Percentiles rank a stretch among this genome's conserved stretches.
Evolutionary conservation across 1,139 yeast species (phyloP).

Genomic region (Candida glucosophila): DNA sequence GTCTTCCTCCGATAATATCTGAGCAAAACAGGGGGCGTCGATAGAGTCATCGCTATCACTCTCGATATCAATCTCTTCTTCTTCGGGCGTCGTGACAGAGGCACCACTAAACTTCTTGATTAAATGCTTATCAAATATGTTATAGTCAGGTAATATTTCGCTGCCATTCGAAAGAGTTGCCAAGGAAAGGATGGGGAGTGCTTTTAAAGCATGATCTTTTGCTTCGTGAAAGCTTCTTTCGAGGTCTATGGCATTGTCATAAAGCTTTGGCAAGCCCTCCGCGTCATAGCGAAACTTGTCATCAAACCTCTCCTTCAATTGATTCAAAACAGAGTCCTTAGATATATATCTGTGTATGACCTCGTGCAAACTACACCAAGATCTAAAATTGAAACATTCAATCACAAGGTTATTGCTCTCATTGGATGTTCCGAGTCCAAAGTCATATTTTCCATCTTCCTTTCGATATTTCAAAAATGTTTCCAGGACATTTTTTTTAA

Average conservation of each 20-base stretch:
- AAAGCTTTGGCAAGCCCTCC: conserved; percentile 73
- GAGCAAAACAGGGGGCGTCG: conserved; percentile 36
- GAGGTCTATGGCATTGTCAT: conserved; percentile 68
- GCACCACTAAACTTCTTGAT: conserved; percentile 14
- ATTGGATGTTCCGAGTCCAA: conserved; percentile 50
- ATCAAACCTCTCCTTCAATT: conserved; percentile 68
- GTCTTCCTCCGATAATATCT: conserved; percentile 50
- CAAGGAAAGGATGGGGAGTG: conserved; percentile 51
- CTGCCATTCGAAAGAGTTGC: conserved; percentile 48
- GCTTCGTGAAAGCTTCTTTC: conserved; percentile 58
- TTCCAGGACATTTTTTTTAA: conserved; percentile 30
- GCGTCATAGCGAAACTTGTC: conserved; percentile 76
- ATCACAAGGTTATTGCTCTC: conserved; percentile 34
- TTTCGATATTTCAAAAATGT: conserved; percentile 11
- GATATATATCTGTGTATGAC: conserved; percentile 51
- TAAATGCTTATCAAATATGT: conserved; percentile 23
- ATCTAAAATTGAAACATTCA: conserved; percentile 36
- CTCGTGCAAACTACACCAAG: conserved; percentile 61
- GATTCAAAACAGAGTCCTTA: conserved; percentile 47
- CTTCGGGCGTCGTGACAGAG: conserved; percentile 4
- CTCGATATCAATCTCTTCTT: conserved; percentile 24
- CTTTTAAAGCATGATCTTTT: conserved; percentile 43
- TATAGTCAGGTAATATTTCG: conserved; percentile 50
- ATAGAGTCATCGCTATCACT: conserved; percentile 33
- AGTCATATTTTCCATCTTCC: conserved; percentile 36